Evolutionary conservation across 208 protist species (phyloP).

Genomic region (Leishmania lainsoni): DNA sequence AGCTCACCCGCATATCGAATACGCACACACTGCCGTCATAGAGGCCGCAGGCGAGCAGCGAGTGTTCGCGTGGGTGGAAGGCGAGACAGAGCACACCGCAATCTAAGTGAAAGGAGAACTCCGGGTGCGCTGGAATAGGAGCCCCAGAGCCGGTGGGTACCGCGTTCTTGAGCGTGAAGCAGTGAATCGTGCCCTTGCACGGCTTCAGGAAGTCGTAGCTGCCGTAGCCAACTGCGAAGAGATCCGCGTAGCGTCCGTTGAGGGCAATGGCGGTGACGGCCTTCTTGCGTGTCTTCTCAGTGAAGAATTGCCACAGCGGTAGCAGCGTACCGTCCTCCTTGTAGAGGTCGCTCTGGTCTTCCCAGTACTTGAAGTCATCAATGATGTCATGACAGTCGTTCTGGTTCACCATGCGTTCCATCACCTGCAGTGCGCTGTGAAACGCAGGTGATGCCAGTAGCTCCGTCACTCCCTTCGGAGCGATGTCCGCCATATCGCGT

Average conservation of each 20-base stretch:
- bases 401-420: conserved; percentile 98
- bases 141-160: conserved; percentile 67
- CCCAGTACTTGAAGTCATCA: conserved; percentile 98
- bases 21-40: conserved; percentile 96
- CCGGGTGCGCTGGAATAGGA: conserved; percentile 85
- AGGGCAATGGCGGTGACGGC: conserved; percentile 94
- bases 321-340: conserved; percentile 95
- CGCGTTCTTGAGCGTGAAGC: conserved; percentile 98
- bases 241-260: conserved; percentile 95
- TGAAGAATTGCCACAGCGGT: conserved; percentile 96
- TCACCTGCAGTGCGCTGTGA: conserved; percentile 77
- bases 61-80: conserved; percentile 92
- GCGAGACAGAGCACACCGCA: conserved; percentile 96
- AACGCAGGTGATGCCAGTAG: conserved; percentile 71
- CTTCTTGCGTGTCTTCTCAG: conserved; percentile 83
- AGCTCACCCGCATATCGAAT: conserved; percentile 90
- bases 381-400: conserved; percentile 97
- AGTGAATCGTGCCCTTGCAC: conserved; percentile 92
- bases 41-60: conserved; percentile 94
- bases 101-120: conserved; percentile 91
- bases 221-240: conserved; percentile 98
- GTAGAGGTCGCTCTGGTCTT: conserved; percentile 95
- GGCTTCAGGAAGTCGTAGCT: conserved; percentile 98
- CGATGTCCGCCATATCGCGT: conserved; percentile 16
- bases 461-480: conserved; percentile 48